Evolutionary conservation across 495 filamentous ascomycete genomes (phyloP), one percentile per base, ranked within the genome.

Genomic region (Chaetomium fimeti): DNA sequence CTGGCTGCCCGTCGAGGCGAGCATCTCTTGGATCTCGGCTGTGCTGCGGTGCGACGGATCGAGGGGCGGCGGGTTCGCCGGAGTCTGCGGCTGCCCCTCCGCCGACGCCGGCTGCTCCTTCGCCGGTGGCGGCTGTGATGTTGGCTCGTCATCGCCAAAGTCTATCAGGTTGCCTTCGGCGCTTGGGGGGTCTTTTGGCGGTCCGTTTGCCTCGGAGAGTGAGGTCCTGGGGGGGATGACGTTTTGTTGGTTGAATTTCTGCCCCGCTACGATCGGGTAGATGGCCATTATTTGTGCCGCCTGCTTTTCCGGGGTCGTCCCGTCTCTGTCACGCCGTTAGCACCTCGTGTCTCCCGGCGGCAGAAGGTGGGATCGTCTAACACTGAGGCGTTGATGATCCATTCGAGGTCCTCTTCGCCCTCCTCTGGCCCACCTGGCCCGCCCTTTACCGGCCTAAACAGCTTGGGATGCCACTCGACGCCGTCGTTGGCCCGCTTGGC

Each of bases 371-470:
- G 13, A 48, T 43, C 42, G 28, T 76, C 88, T 77, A 78, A 97
- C 91, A 98, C 86, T 64, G 88, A 79, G 15, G 95, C 89, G 72
- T 92, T 89, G 70, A 99, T 88, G 69, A 98, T 91, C 91, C 91
- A 99, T 75, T 99, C 95, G 25, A 99, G 79, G 62, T 89, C 88
- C 62, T 85, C 85, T 70, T 96, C 91, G 20, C 92, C 93, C 68
- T 95, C 93, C 56, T 91, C 90, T 8, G 81, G 68, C 16, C 88
- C 89, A 45, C 85, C 86, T 20, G 87, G 87, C 3, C 91, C 91
- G 38, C 88, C 89, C 29, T 84, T 82, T 12, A 95, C 87, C 59
- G 71, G 72, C 64, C 91, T 83, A 81, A 99, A 99, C 20, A 97
- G 83, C 62, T 84, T 83, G 9, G 94, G 93, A 58, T 85, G 87